A percentile compares a stretch with the other conserved stretches of the same genome.
Conservation (phyloP, 2,329 filamentous ascomycete species). For the Xylariaceae sp. region DNA sequence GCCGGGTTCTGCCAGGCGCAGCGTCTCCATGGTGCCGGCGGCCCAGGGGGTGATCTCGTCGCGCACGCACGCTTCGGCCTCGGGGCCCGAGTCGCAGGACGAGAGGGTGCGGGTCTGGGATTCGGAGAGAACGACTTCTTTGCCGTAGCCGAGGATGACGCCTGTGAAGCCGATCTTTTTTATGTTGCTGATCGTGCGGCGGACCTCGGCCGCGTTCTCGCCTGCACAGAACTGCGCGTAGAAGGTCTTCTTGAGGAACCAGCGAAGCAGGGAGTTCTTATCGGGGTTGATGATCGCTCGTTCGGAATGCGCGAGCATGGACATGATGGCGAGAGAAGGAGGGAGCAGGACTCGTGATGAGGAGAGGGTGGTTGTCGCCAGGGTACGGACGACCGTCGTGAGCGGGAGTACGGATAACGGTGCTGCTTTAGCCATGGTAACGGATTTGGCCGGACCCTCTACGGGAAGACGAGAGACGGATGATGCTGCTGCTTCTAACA, state of each 20-base stretch:
- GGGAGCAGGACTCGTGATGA: slow-evolving; percentile 70
- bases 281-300: slow-evolving; percentile 72
- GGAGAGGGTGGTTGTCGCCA: slow-evolving; percentile 70
- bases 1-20: slow-evolving; percentile 69
- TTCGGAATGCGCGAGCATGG: slow-evolving; percentile 68
- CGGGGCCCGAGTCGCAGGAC: slow-evolving; percentile 48
- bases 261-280: slow-evolving; percentile 70
- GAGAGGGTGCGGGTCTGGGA: slow-evolving; percentile 50
- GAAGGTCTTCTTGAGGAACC: slow-evolving; percentile 77
- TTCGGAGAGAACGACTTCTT: slow-evolving; percentile 73
- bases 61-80: slow-evolving; percentile 51
- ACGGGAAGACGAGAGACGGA: slow-evolving; percentile 17
- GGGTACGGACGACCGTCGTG: slow-evolving; percentile 67
- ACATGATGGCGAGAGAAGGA: slow-evolving; percentile 71
- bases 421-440: slow-evolving; percentile 26
- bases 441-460: slow-evolving; percentile 14
- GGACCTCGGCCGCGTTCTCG: slow-evolving; percentile 70
- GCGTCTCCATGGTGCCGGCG: slow-evolving; percentile 73
- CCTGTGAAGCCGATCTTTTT: slow-evolving; percentile 79
- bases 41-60: slow-evolving; percentile 73
- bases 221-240: slow-evolving; percentile 93
- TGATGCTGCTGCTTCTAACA: slow-evolving; percentile 19
- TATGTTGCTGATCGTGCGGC: slow-evolving; percentile 63
- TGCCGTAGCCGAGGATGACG: slow-evolving; percentile 82
- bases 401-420: slow-evolving; percentile 70